These are phyloP conservation scores for Curvularia verruculosa DNA, from an alignment of 2,329 filamentous ascomycete species.

Conservation along the genomic window DNA sequence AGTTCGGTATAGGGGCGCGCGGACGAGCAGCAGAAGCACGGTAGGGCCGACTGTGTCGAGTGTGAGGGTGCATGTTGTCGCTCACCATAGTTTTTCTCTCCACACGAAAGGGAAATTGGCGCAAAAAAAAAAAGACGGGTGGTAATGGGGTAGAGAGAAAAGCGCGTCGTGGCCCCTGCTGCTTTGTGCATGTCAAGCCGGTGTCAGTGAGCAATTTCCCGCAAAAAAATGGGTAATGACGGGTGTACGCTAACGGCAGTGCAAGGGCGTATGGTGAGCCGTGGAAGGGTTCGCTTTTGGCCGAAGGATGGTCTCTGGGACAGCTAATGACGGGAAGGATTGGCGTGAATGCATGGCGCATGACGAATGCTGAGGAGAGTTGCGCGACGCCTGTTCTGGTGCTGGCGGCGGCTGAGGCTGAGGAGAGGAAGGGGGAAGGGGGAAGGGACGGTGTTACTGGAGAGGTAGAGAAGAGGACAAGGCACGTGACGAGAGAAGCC, in stretches of 20 bases:
- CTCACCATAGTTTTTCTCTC: neutral
- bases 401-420: neutral
- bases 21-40: constrained; percentile 1
- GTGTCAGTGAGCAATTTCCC: constrained; percentile 5
- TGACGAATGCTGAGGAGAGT: constrained; percentile 4
- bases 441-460: neutral
- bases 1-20: neutral
- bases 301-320: constrained; percentile 7
- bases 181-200: neutral
- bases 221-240: constrained; percentile 6
- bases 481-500: neutral
- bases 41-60: neutral
- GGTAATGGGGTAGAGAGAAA: neutral
- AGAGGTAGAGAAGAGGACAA: neutral
- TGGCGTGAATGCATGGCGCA: constrained; percentile 13
- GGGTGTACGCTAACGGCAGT: constrained; percentile 7
- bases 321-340: constrained; percentile 9
- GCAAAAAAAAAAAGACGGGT: neutral
- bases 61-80: neutral
- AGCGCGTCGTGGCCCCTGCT: neutral
- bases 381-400: neutral
- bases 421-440: neutral
- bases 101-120: neutral
- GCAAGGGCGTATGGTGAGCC: constrained; percentile 6
- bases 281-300: constrained; percentile 8